phyloP scores from a whole-genome alignment of 345 rosid species.

The Luvunga scandens region DNA sequence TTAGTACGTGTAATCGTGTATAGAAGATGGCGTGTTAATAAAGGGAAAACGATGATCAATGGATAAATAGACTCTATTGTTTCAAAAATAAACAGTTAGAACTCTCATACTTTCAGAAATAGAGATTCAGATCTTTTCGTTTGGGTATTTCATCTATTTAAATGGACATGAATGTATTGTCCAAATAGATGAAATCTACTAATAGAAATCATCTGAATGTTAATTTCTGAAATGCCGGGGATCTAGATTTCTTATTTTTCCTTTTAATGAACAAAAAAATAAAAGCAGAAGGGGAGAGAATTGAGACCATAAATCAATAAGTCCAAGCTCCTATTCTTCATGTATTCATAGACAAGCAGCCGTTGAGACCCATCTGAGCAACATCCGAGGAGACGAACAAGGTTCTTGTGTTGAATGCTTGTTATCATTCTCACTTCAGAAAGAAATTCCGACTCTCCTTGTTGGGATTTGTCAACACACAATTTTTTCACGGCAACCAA shows the following conservation, averaged over 20 bases:
- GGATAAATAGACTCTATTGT: too few relatives aligned
- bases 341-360: slow-evolving; percentile 60
- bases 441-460: slow-evolving; percentile 66
- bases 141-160: too few relatives aligned
- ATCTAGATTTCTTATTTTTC: too few relatives aligned
- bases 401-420: slow-evolving; percentile 71
- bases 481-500: slow-evolving; percentile 52
- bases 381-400: slow-evolving; percentile 65
- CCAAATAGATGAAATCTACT: too few relatives aligned
- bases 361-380: slow-evolving; percentile 63
- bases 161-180: too few relatives aligned
- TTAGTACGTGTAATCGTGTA: background rate
- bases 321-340: slow-evolving; percentile 69
- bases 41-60: background rate
- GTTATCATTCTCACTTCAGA: slow-evolving; percentile 75
- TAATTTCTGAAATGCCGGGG: background rate
- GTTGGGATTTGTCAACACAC: slow-evolving; percentile 54
- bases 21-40: background rate
- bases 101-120: too few relatives aligned
- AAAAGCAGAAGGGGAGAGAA: background rate
- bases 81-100: too few relatives aligned
- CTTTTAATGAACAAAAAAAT: background rate
- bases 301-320: slow-evolving; percentile 47
- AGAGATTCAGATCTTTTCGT: too few relatives aligned
- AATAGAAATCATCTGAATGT: too few relatives aligned